Conservation (phyloP, 495 filamentous ascomycete species). For the Elasticomyces elasticus region DNA sequence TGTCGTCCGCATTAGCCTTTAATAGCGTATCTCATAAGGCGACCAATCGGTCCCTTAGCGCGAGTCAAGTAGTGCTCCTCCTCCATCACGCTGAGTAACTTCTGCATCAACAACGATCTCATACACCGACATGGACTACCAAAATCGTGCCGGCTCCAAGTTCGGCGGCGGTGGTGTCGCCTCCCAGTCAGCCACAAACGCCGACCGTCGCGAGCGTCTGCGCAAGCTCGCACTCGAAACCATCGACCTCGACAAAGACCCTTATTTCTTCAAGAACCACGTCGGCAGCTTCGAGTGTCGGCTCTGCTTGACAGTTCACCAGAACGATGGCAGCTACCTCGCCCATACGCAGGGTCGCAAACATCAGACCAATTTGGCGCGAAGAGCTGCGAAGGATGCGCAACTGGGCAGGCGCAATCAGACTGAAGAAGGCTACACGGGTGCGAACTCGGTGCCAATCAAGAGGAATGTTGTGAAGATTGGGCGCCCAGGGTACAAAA, state of each 20-base stretch:
- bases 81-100: not conserved
- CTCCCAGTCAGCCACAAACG: constrained; percentile 84
- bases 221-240: constrained; percentile 96
- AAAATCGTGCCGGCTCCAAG: constrained; percentile 95
- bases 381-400: constrained; percentile 85
- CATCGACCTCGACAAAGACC: constrained; percentile 98
- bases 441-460: constrained; percentile 62
- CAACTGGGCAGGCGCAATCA: constrained; percentile 63
- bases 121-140: constrained; percentile 26
- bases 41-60: not conserved
- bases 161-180: constrained; percentile 97
- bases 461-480: constrained; percentile 93
- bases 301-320: constrained; percentile 96
- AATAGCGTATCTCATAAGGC: not conserved
- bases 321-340: constrained; percentile 98
- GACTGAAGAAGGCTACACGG: constrained; percentile 45
- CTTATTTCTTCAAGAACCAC: constrained; percentile 99
- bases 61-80: not conserved
- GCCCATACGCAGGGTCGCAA: constrained; percentile 98
- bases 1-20: not conserved
- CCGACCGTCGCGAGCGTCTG: constrained; percentile 91
- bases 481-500: constrained; percentile 92
- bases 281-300: constrained; percentile 97
- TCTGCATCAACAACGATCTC: not conserved
- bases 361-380: constrained; percentile 98